These are phyloP conservation scores for Myriangium duriaei DNA, from an alignment of 2,329 filamentous ascomycete genomes.

Conservation along the genomic window DNA sequence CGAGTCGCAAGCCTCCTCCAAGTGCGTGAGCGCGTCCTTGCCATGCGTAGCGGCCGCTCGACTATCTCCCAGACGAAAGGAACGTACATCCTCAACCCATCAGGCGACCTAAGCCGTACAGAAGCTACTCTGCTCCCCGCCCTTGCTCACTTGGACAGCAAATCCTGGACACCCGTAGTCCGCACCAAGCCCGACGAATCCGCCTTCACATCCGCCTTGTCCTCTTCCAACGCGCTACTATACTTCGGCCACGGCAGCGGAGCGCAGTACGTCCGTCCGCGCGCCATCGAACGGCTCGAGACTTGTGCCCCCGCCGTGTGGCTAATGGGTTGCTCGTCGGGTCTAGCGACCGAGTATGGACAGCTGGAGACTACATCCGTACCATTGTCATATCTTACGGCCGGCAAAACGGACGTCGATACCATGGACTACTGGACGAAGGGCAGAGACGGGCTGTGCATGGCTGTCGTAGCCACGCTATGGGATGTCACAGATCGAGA, in stretches of 20 bases:
- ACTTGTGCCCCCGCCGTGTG: slow-evolving; percentile 43
- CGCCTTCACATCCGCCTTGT: slow-evolving; percentile 60
- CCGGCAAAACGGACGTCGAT: slow-evolving; percentile 43
- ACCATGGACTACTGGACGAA: neutral
- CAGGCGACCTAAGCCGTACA: slow-evolving; percentile 68
- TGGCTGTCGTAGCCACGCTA: slow-evolving; percentile 79
- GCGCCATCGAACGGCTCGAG: slow-evolving; percentile 62
- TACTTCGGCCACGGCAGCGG: slow-evolving; percentile 97
- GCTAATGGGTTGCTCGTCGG: slow-evolving; percentile 90
- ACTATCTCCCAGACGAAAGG: slow-evolving; percentile 44
- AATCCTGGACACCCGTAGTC: slow-evolving; percentile 54
- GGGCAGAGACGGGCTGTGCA: slow-evolving; percentile 20
- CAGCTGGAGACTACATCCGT: slow-evolving; percentile 87
- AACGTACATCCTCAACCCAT: slow-evolving; percentile 81
- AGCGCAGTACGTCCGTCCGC: slow-evolving; percentile 81
- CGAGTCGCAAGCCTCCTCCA: slow-evolving; percentile 78
- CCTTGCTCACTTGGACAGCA: slow-evolving; percentile 36
- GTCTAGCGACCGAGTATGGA: slow-evolving; percentile 64
- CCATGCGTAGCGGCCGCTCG: slow-evolving; percentile 30
- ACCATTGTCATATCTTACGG: slow-evolving; percentile 82
- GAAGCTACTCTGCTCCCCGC: slow-evolving; percentile 59
- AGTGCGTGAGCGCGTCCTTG: slow-evolving; percentile 61
- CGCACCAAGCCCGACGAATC: slow-evolving; percentile 59
- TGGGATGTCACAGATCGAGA: slow-evolving; percentile 99
- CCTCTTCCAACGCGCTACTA: slow-evolving; percentile 58